Conservation (phyloP, 768 basidiomycete genomes). For the Leccinum variicolor region DNA sequence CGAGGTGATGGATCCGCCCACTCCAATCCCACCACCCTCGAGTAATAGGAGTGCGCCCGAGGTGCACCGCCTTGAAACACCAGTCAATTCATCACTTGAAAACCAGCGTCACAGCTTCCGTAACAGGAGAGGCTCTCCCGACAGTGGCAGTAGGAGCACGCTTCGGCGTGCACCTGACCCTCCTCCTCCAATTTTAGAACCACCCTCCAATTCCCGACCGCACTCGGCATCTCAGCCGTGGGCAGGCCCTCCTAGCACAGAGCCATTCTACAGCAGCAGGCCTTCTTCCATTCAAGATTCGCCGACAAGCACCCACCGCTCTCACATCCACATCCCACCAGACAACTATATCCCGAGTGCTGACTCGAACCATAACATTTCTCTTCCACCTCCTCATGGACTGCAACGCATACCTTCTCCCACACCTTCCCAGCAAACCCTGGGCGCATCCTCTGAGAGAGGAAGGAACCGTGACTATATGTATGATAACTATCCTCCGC, state of each 20-base stretch:
- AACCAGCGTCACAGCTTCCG: constrained; percentile 17
- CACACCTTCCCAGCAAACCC: constrained; percentile 23
- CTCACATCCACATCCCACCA: constrained; percentile 36
- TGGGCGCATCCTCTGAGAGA: constrained; percentile 19
- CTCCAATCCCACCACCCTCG: constrained; percentile 16
- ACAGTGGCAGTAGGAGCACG: constrained; percentile 10
- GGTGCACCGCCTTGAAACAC: constrained; percentile 24
- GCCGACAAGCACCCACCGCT: constrained; percentile 3
- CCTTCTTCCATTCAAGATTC: constrained; percentile 23
- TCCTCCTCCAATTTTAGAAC: constrained; percentile 9
- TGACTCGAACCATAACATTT: constrained; percentile 36
- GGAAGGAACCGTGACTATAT: constrained; percentile 21
- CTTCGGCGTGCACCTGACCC: constrained; percentile 12
- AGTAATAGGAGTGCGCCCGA: constrained; percentile 19
- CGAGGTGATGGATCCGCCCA: constrained; percentile 12
- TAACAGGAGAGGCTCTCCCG: constrained; percentile 17
- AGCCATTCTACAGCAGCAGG: constrained; percentile 8
- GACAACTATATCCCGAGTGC: constrained; percentile 51
- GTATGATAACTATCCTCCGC: constrained; percentile 20
- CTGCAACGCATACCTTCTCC: constrained; percentile 33
- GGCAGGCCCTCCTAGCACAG: constrained; percentile 7
- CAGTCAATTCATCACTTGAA: constrained; percentile 16
- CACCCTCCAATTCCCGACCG: constrained; percentile 20
- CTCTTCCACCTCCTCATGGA: constrained; percentile 52
- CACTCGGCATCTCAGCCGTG: constrained; percentile 17